Percentiles rank a stretch among this genome's conserved stretches.
These are phyloP conservation scores for Orbilia javanica DNA, from an alignment of 2,329 filamentous ascomycete species.

Conservation along the genomic window DNA sequence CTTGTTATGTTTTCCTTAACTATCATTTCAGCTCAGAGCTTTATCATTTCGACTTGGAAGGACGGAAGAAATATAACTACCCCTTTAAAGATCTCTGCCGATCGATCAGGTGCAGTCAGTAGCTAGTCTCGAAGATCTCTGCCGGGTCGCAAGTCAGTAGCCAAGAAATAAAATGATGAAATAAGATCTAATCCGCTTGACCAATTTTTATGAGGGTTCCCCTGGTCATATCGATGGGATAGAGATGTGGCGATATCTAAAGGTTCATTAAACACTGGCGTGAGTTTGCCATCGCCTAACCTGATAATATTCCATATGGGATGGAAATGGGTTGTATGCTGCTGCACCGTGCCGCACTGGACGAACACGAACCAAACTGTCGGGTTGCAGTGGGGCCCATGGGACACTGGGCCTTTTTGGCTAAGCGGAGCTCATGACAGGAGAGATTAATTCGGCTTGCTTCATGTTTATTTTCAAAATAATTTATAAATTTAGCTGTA, in stretches of 20 bases:
- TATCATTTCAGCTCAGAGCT: no score
- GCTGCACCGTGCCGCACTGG: neutral
- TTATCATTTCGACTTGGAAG: no score
- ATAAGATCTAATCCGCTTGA: neutral
- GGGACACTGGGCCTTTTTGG: neutral
- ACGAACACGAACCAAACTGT: neutral
- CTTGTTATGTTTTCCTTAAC: no score
- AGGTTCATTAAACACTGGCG: no score
- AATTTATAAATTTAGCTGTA: no score
- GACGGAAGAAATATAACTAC: neutral
- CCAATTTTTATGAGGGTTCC: neutral
- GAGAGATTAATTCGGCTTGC: no score
- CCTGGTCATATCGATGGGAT: neutral
- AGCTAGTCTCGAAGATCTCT: no score
- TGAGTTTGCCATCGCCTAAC: neutral
- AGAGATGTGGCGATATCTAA: neutral
- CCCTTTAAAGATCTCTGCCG: no score
- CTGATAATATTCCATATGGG: no score
- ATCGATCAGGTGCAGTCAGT: no score
- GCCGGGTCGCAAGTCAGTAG: no score
- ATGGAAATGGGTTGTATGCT: neutral
- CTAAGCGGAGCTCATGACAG: neutral
- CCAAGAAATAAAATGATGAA: neutral
- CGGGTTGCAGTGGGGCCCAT: neutral
- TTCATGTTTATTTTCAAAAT: no score